Percentiles rank a stretch among this genome's conserved stretches.
phyloP scores from a whole-genome alignment of 1,284 basidiomycete species.

The Cryptococcus sp. region DNA sequence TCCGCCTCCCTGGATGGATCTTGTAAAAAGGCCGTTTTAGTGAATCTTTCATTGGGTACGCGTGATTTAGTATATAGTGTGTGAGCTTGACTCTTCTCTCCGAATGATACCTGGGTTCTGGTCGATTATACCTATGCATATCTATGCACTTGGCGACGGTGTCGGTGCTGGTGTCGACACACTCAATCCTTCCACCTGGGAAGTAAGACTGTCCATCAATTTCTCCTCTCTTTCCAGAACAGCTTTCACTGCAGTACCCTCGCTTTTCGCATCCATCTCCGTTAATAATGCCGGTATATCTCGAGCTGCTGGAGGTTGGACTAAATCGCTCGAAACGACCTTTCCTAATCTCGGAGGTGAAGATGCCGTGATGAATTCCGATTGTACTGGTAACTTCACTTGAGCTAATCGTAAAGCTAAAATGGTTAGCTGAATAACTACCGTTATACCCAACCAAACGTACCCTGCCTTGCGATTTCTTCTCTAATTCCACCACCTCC shows the following conservation, averaged over 20 bases:
- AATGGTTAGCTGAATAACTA: not conserved
- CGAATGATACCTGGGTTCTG: no score
- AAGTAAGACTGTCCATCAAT: no score
- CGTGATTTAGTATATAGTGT: no score
- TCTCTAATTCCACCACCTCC: slow-evolving; percentile 85
- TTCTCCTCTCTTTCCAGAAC: not conserved
- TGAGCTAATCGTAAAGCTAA: slow-evolving; percentile 81
- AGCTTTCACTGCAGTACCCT: not conserved
- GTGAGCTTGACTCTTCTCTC: no score
- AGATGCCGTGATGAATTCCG: slow-evolving; percentile 75
- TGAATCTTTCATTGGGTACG: no score
- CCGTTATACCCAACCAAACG: slow-evolving; percentile 17
- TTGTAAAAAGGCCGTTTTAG: no score
- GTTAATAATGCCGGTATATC: slow-evolving; percentile 18
- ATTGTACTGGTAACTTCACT: slow-evolving; percentile 81
- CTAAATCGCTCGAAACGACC: slow-evolving; percentile 28
- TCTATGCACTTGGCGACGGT: no score
- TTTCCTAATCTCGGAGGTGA: slow-evolving; percentile 73
- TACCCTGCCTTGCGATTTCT: slow-evolving; percentile 88
- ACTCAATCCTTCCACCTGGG: no score
- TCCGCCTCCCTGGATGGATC: no score
- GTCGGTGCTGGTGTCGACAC: no score
- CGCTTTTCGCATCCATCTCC: slow-evolving; percentile 15
- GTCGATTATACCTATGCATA: no score
- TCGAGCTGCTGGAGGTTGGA: slow-evolving; percentile 23